Percentiles rank a stretch among this genome's conserved stretches.
phyloP scores from a whole-genome alignment of 805 yeast species.

The Candida anglica region DNA sequence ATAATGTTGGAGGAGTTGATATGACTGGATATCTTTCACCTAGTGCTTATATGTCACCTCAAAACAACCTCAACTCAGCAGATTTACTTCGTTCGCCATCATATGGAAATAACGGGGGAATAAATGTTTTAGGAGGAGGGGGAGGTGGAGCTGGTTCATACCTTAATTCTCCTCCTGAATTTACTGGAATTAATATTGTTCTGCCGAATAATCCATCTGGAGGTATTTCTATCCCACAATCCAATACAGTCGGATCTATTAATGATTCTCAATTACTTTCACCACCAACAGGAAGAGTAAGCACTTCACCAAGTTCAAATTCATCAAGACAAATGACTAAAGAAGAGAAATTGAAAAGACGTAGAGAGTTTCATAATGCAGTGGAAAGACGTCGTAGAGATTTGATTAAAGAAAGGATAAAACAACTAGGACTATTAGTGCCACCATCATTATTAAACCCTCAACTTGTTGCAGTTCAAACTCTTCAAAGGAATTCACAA shows the following conservation, averaged over 20 bases:
- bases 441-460: slow-evolving; percentile 69
- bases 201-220: not conserved
- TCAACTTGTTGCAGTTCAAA: slow-evolving; percentile 38
- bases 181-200: not conserved
- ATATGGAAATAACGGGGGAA: slow-evolving; percentile 5
- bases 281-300: slow-evolving; percentile 11
- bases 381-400: slow-evolving; percentile 92
- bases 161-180: slow-evolving; percentile 37
- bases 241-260: slow-evolving; percentile 7
- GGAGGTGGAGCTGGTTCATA: slow-evolving; percentile 14
- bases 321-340: slow-evolving; percentile 39
- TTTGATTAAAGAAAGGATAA: slow-evolving; percentile 81
- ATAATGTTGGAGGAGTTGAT: slow-evolving; percentile 1
- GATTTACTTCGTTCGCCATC: slow-evolving; percentile 36
- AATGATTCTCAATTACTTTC: not conserved
- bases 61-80: slow-evolving; percentile 18
- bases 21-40: slow-evolving; percentile 22
- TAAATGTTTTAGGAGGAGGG: not conserved
- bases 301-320: slow-evolving; percentile 28
- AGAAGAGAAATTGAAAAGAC: slow-evolving; percentile 69
- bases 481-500: slow-evolving; percentile 30
- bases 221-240: slow-evolving; percentile 4
- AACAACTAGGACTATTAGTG: slow-evolving; percentile 74
- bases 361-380: slow-evolving; percentile 90
- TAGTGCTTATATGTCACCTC: slow-evolving; percentile 30